phyloP scores from a whole-genome alignment of 2,329 filamentous ascomycete genomes.

The Neocatenulostroma microsporum region DNA sequence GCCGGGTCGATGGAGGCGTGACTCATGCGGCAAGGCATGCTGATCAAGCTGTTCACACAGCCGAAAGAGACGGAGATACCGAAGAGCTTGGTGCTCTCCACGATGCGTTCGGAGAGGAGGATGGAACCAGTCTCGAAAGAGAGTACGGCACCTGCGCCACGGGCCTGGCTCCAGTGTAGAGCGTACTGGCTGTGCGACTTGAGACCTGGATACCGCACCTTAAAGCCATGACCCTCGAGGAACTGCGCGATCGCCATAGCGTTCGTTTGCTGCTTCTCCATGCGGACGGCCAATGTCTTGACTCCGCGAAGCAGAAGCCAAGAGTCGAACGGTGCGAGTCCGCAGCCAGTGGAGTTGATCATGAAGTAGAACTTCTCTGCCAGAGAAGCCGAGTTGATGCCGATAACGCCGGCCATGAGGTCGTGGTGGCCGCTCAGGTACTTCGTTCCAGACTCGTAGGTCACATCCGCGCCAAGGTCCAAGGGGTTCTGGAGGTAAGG shows the following conservation, averaged over 20 bases:
- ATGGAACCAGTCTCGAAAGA: slow-evolving; percentile 93
- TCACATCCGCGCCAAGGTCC: slow-evolving; percentile 88
- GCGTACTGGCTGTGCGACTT: slow-evolving; percentile 95
- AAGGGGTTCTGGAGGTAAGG: slow-evolving; percentile 90
- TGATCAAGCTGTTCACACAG: slow-evolving; percentile 96
- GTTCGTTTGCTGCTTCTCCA: slow-evolving; percentile 96
- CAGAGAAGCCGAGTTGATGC: slow-evolving; percentile 71
- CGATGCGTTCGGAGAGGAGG: slow-evolving; percentile 77
- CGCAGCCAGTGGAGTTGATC: slow-evolving; percentile 93
- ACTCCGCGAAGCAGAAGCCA: slow-evolving; percentile 92
- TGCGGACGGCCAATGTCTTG: slow-evolving; percentile 93
- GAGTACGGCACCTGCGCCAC: slow-evolving; percentile 86
- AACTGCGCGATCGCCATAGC: slow-evolving; percentile 87
- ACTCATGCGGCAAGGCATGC: slow-evolving; percentile 99
- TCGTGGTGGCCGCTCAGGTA: slow-evolving; percentile 98
- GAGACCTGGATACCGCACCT: slow-evolving; percentile 87
- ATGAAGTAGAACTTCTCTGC: slow-evolving; percentile 92
- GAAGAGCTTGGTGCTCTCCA: slow-evolving; percentile 85
- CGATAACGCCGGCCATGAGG: slow-evolving; percentile 96
- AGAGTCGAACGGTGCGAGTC: slow-evolving; percentile 87
- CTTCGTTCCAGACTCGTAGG: slow-evolving; percentile 97
- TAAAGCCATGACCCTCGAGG: slow-evolving; percentile 84
- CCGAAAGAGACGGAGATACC: slow-evolving; percentile 96
- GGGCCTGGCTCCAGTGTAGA: slow-evolving; percentile 89
- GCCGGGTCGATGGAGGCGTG: slow-evolving; percentile 97